Evolutionary conservation across 306 rosid species (phyloP).

Genomic region (Vigna hirtella): DNA sequence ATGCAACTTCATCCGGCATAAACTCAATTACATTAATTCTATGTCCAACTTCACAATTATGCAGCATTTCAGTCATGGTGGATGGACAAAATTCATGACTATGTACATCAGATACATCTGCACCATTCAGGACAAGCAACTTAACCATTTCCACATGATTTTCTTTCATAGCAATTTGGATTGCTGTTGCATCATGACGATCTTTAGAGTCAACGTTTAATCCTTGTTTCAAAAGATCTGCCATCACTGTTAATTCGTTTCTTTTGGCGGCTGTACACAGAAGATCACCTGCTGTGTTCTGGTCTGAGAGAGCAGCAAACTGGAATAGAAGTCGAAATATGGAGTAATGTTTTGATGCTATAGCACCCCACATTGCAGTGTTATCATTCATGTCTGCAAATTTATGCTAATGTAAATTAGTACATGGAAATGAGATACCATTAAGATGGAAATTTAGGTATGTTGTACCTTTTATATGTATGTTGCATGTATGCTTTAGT

Average conservation of each 20-base stretch:
- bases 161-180: constrained; percentile 65
- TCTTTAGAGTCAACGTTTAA: constrained; percentile 67
- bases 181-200: constrained; percentile 54
- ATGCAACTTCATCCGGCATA: constrained; percentile 39
- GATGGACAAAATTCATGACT: constrained; percentile 45
- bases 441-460: background rate
- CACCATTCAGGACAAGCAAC: constrained; percentile 67
- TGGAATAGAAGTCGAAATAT: constrained; percentile 74
- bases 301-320: constrained; percentile 55
- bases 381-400: constrained; percentile 67
- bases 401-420: constrained; percentile 22
- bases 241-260: constrained; percentile 56
- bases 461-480: constrained; percentile 64
- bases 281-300: constrained; percentile 62
- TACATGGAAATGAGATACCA: constrained; percentile 5
- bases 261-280: constrained; percentile 70
- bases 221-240: constrained; percentile 70
- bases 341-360: constrained; percentile 66
- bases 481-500: constrained; percentile 67
- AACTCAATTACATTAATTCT: constrained; percentile 58
- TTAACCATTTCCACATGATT: constrained; percentile 68
- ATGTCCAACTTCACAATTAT: constrained; percentile 64
- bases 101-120: constrained; percentile 46
- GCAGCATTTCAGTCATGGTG: constrained; percentile 57
- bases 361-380: constrained; percentile 86